Evolutionary conservation across 2,329 filamentous ascomycete genomes (phyloP), one percentile per base, ranked within the genome.

Genomic region (Beauveria rudraprayagi): DNA sequence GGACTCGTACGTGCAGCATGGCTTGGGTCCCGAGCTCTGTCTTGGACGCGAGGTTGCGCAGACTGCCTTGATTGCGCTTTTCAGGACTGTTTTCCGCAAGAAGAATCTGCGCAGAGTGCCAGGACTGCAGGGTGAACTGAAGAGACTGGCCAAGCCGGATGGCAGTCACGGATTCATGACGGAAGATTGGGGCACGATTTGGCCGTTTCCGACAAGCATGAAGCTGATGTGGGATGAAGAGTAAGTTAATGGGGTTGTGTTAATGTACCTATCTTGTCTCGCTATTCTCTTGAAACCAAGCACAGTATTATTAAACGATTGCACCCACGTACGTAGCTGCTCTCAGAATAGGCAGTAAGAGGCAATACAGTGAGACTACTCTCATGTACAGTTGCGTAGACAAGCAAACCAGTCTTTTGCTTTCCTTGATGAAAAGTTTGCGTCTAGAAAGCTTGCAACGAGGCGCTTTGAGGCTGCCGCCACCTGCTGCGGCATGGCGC

Each of bases 91-190:
- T 2, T 88, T 87, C 67, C 75, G 79, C 62, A 76, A 84, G 66
- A 78, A 82, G 65, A 85, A 84, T 59, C 70, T 92, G 11, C 76
- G 84, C 6, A 78, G 85, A 34, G 85, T 83, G 0, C 76, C 82
- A 0, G 89, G 89, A 0, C 74, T 81, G 0, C 84, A 88, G 72
- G 89, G 89, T 0, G 75, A 84, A 68, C 70, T 91, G 65, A 89
- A 90, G 78, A 87, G 83, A 75, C 77, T 90, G 2, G 73, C 77
- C 0, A 77, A 78, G 9, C 75, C 78, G 0, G 83, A 79, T 0
- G 83, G 83, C 0, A 81, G 80, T 70, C 82, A 77, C 10, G 74
- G 82, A 7, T 91, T 89, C 70, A 76, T 90, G 77, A 80, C 82
- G 43, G 83, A 88, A 72, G 85, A 90, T 67, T 85, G 86, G 76